Evolutionary conservation across 495 filamentous ascomycete genomes (phyloP), one percentile per base, ranked within the genome.

Genomic region (Aspergillus ostianus): DNA sequence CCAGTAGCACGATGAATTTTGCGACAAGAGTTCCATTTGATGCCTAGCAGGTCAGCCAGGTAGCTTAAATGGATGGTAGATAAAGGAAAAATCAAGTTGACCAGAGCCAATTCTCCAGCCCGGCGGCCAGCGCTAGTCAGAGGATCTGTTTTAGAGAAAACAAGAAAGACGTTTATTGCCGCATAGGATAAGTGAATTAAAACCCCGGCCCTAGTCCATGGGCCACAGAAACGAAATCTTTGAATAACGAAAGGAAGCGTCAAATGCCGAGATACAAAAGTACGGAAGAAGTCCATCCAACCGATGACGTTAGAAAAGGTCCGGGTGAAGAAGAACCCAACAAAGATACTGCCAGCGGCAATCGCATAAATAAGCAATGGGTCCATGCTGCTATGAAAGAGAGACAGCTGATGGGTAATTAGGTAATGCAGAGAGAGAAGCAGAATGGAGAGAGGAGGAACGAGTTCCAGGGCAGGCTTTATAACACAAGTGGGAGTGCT

Each of bases 311-410:
- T 32, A 26, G 48, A 57, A 10, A 61, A 29, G 23, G 53, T 53
- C 13, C 57, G 48, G 13, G 52, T 61, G 20, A 66, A 30, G 51
- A 64, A 56, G 3, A 66, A 54, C 15, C 27, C 45, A 52, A 44
- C 44, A 59, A 66, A 62, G 27, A 66, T 59, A 49, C 63, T 53
- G 56, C 61, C 56, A 44, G 53, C 52, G 18, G 56, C 55, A 59
- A 68, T 66, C 5, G 60, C 55, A 58, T 68, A 68, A 50, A 68
- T n/a, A n/a, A n/a, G n/a, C n/a, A n/a, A n/a, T n/a, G n/a, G n/a
- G n/a, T n/a, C n/a, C n/a, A n/a, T n/a, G n/a, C n/a, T n/a, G n/a
- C n/a, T n/a, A n/a, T n/a, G n/a, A n/a, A n/a, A n/a, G n/a, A n/a
- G n/a, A n/a, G n/a, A n/a, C n/a, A n/a, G n/a, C n/a, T n/a, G n/a